Evolutionary conservation across 306 rosid genomes (phyloP).

Genomic region (Cicer chorassanicum): DNA sequence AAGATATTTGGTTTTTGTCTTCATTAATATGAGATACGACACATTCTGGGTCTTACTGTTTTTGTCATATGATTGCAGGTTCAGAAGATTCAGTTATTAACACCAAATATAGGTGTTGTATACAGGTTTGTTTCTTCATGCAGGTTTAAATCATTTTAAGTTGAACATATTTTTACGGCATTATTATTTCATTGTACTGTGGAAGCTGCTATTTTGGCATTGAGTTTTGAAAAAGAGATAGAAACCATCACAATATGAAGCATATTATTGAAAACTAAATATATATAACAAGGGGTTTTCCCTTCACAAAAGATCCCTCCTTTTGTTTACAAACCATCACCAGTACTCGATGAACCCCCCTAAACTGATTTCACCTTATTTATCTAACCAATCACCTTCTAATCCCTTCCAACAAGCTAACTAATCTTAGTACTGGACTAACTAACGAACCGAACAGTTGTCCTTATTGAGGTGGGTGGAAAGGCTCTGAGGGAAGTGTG

Average conservation of each 20-base stretch:
- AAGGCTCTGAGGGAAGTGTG: background rate
- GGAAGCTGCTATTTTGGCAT: constrained; percentile 7
- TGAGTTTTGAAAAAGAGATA: constrained; percentile 5
- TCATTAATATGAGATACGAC: constrained; percentile 16
- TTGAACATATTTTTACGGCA: constrained; percentile 28
- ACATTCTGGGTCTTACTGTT: constrained; percentile 5
- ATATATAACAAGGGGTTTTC: background rate
- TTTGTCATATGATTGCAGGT: constrained; percentile 60
- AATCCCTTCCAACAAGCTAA: background rate
- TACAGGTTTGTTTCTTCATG: constrained; percentile 69
- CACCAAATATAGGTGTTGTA: constrained; percentile 95
- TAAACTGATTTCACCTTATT: background rate
- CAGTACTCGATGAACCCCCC: background rate
- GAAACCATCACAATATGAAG: too few species aligned
- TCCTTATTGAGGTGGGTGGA: constrained; percentile 21
- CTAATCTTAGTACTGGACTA: background rate
- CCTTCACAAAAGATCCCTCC: background rate
- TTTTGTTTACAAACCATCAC: background rate
- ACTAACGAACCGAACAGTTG: background rate
- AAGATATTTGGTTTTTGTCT: constrained; percentile 1
- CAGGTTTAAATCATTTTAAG: constrained; percentile 36
- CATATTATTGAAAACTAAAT: background rate
- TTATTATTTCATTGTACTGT: background rate
- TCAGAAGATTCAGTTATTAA: constrained; percentile 81
- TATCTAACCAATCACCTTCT: background rate